Conservation (phyloP, 1,139 yeast species). For the Debaryomyces robertsiae region DNA sequence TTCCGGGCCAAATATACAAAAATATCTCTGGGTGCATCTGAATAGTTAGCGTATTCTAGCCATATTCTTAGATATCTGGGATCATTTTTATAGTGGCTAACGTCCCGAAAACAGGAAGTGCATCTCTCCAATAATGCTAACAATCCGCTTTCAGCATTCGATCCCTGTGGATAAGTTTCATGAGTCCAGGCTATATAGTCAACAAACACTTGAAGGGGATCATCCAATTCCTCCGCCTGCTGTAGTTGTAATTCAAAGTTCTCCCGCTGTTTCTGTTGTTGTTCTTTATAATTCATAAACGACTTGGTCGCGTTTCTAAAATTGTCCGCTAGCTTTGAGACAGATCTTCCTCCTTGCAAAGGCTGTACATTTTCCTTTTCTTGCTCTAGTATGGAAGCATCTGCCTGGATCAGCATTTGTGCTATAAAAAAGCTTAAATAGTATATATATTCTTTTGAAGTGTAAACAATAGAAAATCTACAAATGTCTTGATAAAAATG, state of each 20-base stretch:
- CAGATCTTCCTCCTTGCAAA: conserved; percentile 70
- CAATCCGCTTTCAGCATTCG: conserved; percentile 66
- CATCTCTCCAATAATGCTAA: conserved; percentile 70
- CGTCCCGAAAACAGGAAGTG: conserved; percentile 68
- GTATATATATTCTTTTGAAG: conserved; percentile 2
- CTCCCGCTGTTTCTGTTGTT: conserved; percentile 38
- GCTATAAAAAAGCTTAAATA: not conserved
- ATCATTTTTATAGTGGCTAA: conserved; percentile 72
- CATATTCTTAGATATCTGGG: conserved; percentile 78
- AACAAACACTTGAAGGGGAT: conserved; percentile 74
- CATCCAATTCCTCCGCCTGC: conserved; percentile 66
- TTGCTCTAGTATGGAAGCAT: conserved; percentile 58
- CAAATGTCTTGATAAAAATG: no score
- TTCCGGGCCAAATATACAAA: conserved; percentile 74
- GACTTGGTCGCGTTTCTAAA: conserved; percentile 28
- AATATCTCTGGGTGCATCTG: conserved; percentile 72
- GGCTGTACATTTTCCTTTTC: conserved; percentile 85
- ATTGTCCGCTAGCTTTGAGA: conserved; percentile 53
- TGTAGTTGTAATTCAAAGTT: conserved; percentile 47
- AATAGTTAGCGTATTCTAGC: conserved; percentile 71
- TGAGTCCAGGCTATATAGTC: conserved; percentile 77
- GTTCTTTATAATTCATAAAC: conserved; percentile 25
- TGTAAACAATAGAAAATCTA: conserved; percentile 9
- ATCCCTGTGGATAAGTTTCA: conserved; percentile 67
- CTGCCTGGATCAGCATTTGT: conserved; percentile 22